These are phyloP conservation scores for Cladophialophora carrionii DNA, from an alignment of 2,329 filamentous ascomycete species.

Conservation along the genomic window DNA sequence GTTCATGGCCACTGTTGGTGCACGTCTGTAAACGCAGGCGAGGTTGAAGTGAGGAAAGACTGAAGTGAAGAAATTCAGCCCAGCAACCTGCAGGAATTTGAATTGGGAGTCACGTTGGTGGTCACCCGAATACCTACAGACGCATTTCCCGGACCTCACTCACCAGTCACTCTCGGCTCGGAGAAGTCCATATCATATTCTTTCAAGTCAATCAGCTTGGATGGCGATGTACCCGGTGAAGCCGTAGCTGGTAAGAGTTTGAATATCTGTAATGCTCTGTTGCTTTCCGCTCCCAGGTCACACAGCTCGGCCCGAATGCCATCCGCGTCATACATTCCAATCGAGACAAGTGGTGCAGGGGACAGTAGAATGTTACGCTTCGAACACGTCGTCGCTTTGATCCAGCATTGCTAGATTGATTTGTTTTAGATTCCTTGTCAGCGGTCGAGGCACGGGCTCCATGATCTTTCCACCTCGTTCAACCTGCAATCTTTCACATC, in stretches of 20 bases:
- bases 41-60: slow-evolving; percentile 6
- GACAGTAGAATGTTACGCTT: neutral
- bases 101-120: neutral
- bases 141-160: neutral
- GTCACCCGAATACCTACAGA: neutral
- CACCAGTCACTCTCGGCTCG: neutral
- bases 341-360: neutral
- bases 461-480: neutral
- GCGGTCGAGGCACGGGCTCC: neutral
- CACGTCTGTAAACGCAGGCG: neutral
- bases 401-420: neutral
- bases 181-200: neutral
- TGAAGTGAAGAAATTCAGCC: slow-evolving; percentile 10
- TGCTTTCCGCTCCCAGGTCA: neutral
- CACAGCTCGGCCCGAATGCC: slow-evolving; percentile 10
- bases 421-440: neutral
- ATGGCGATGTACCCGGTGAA: neutral
- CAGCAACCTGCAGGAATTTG: slow-evolving; percentile 31
- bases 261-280: neutral
- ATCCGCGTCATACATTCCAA: neutral
- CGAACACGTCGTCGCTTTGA: neutral
- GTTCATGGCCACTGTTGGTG: neutral
- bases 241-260: neutral
- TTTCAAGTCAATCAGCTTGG: neutral
- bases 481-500: neutral